These are phyloP conservation scores for Metarhizium guizhouense DNA, from an alignment of 2,329 filamentous ascomycete genomes.

Conservation along the genomic window DNA sequence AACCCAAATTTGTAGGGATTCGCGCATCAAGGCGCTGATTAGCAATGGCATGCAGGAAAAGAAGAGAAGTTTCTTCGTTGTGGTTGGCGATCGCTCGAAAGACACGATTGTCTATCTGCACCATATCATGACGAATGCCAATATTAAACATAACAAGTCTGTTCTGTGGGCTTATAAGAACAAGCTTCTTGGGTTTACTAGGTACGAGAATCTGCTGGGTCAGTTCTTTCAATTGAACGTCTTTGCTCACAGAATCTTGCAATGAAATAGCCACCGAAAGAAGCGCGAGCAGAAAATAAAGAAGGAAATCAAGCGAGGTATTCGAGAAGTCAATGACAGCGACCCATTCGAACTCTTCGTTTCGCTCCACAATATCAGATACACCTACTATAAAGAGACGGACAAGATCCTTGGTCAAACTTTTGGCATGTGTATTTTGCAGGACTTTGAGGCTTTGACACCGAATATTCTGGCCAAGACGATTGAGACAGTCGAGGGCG, in stretches of 20 bases:
- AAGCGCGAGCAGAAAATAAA: slow-evolving; percentile 98
- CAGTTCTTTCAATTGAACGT: neutral
- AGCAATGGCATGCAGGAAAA: slow-evolving; percentile 89
- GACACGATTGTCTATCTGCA: slow-evolving; percentile 93
- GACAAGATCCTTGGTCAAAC: slow-evolving; percentile 98
- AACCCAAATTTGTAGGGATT: slow-evolving; percentile 49
- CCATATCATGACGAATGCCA: slow-evolving; percentile 82
- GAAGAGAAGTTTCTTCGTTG: slow-evolving; percentile 96
- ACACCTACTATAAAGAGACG: slow-evolving; percentile 99
- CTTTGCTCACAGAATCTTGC: neutral
- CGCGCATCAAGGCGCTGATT: slow-evolving; percentile 83
- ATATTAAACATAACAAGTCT: slow-evolving; percentile 84
- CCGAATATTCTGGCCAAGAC: slow-evolving; percentile 93
- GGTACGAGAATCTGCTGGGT: slow-evolving; percentile 25
- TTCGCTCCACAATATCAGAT: slow-evolving; percentile 92
- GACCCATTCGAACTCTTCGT: slow-evolving; percentile 98
- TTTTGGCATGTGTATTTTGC: slow-evolving; percentile 95
- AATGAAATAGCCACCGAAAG: slow-evolving; percentile 64
- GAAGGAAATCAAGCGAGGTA: slow-evolving; percentile 92
- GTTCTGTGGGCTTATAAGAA: slow-evolving; percentile 99
- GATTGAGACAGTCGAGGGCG: slow-evolving; percentile 95
- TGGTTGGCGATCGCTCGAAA: slow-evolving; percentile 85
- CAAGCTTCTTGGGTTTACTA: slow-evolving; percentile 88
- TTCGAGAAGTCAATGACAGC: slow-evolving; percentile 82
- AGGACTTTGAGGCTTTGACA: slow-evolving; percentile 96